These are phyloP conservation scores for Apostasia shenzhenica DNA, from an alignment of 106 monocot genomes.

Conservation along the genomic window DNA sequence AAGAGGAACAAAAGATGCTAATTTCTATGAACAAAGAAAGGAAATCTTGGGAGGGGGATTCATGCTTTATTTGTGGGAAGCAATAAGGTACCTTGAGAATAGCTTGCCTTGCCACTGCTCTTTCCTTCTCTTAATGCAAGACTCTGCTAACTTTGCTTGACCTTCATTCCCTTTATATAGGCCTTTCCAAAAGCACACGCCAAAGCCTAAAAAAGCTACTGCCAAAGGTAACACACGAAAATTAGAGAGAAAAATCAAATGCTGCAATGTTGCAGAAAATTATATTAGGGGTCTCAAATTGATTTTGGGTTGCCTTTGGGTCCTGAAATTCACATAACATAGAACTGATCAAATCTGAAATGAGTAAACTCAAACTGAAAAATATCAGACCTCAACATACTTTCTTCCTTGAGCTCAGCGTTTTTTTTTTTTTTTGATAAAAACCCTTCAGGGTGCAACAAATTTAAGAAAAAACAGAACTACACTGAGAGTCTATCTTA, in stretches of 20 bases:
- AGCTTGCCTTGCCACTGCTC: not conserved
- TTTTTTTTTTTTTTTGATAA: too few relatives aligned
- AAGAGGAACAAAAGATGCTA: not conserved
- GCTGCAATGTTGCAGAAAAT: not conserved
- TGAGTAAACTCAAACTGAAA: too few relatives aligned
- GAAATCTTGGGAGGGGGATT: not conserved
- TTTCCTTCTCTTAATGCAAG: not conserved
- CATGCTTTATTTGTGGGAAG: not conserved
- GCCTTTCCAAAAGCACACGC: constrained; percentile 1
- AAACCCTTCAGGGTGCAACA: too few relatives aligned
- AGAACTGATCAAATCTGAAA: too few relatives aligned
- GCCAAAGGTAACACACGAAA: not conserved
- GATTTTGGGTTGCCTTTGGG: not conserved
- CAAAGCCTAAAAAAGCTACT: not conserved
- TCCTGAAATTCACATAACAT: not conserved
- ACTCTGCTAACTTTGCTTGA: not conserved
- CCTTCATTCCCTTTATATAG: not conserved
- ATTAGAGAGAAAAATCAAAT: not conserved
- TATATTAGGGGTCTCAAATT: not conserved
- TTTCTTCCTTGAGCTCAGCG: too few relatives aligned
- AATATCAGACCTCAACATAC: too few relatives aligned
- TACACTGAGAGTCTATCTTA: too few relatives aligned
- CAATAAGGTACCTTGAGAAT: too few relatives aligned
- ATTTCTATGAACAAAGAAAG: not conserved
- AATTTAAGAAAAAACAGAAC: too few relatives aligned